A percentile compares a stretch with the other conserved stretches of the same genome.
These are phyloP conservation scores for Fraxinus floribunda DNA, from an alignment of 305 asterid species.

Conservation along the genomic window DNA sequence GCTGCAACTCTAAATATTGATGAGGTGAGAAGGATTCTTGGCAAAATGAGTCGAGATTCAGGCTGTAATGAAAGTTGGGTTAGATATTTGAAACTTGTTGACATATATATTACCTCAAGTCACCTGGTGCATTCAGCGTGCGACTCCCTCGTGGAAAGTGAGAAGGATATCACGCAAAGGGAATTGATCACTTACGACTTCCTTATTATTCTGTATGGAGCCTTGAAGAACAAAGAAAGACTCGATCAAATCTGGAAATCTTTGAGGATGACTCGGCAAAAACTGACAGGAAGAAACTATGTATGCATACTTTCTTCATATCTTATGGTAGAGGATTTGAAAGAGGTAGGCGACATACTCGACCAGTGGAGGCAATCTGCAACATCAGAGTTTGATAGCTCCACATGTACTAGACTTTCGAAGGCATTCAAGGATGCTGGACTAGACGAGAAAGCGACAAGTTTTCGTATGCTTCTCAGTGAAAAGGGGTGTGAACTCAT, in stretches of 20 bases:
- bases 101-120: constrained; percentile 54
- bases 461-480: constrained; percentile 40
- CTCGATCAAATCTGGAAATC: constrained; percentile 82
- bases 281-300: constrained; percentile 69
- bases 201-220: constrained; percentile 67
- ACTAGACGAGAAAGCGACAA: constrained; percentile 44
- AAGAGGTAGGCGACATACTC: constrained; percentile 62
- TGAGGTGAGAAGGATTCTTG: constrained; percentile 61
- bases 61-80: constrained; percentile 58
- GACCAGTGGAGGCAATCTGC: constrained; percentile 83
- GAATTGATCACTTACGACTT: constrained; percentile 84
- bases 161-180: constrained; percentile 67
- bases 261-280: constrained; percentile 67
- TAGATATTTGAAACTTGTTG: constrained; percentile 65
- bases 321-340: constrained; percentile 68
- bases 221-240: constrained; percentile 64
- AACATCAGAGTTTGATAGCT: constrained; percentile 44
- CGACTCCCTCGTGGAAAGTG: constrained; percentile 57
- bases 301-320: constrained; percentile 62
- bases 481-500: constrained; percentile 45
- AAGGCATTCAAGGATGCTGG: constrained; percentile 57
- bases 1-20: constrained; percentile 75
- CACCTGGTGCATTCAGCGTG: constrained; percentile 51
- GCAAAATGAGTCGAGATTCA: constrained; percentile 47
- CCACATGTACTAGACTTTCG: constrained; percentile 44